Conservation (phyloP, 805 yeast species). For the Yamadazyma laniorum region DNA sequence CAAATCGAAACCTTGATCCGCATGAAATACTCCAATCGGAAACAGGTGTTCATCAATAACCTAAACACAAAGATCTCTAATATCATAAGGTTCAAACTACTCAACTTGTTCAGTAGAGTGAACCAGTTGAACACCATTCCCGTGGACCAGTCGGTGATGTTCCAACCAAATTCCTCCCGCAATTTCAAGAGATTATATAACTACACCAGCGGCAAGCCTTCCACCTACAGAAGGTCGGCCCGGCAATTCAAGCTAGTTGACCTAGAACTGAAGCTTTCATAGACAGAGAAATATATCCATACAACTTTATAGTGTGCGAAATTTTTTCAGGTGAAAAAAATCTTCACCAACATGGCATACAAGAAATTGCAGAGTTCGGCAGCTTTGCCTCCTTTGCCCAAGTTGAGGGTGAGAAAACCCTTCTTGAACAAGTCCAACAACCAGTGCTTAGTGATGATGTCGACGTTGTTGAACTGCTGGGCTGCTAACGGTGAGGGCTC, state of each 20-base stretch:
- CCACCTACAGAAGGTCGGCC: slow-evolving; percentile 1
- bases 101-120: slow-evolving; percentile 22
- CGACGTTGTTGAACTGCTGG: slow-evolving; percentile 90
- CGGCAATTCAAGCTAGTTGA: slow-evolving; percentile 3
- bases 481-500: slow-evolving; percentile 90
- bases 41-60: slow-evolving; percentile 28
- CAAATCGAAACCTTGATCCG: slow-evolving; percentile 36
- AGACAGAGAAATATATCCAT: too few relatives aligned
- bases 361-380: slow-evolving; percentile 42
- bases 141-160: slow-evolving; percentile 21
- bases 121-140: slow-evolving; percentile 19
- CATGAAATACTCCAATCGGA: slow-evolving; percentile 34
- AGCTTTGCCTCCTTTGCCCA: slow-evolving; percentile 67
- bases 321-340: slow-evolving; percentile 4
- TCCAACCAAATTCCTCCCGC: slow-evolving; percentile 10
- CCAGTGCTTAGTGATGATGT: slow-evolving; percentile 78
- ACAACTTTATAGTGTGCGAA: too few relatives aligned
- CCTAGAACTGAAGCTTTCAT: slow-evolving; percentile 6
- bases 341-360: slow-evolving; percentile 32
- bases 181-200: slow-evolving; percentile 15
- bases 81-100: slow-evolving; percentile 25
- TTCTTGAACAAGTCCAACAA: slow-evolving; percentile 56
- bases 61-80: slow-evolving; percentile 26
- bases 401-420: slow-evolving; percentile 67
- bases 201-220: slow-evolving; percentile 4